These are phyloP conservation scores for Hyphodiscus hymeniophilus DNA, from an alignment of 495 filamentous ascomycete genomes.

Conservation along the genomic window DNA sequence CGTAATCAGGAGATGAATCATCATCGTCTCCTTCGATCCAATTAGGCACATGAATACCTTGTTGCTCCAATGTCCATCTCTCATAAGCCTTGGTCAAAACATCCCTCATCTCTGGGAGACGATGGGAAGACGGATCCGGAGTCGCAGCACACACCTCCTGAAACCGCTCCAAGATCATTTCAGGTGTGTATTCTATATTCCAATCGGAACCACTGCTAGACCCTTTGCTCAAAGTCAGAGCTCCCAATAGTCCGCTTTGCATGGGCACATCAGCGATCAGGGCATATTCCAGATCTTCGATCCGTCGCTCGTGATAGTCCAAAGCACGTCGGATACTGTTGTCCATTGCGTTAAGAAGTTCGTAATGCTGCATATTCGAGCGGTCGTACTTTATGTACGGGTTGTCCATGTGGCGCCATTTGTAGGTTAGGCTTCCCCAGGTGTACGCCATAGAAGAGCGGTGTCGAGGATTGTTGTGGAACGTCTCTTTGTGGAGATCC, in stretches of 20 bases:
- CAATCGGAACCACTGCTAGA: background rate
- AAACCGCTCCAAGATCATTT: conserved; percentile 2
- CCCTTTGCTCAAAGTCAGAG: background rate
- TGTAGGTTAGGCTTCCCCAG: background rate
- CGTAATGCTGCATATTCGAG: background rate
- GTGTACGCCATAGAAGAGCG: background rate
- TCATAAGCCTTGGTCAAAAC: background rate
- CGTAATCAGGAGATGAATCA: conserved; percentile 4
- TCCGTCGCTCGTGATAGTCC: background rate
- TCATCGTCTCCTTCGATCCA: background rate
- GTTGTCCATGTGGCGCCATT: background rate
- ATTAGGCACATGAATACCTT: background rate
- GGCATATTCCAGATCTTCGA: background rate
- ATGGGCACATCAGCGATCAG: background rate
- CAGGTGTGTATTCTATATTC: conserved; percentile 2
- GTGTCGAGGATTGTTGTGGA: background rate
- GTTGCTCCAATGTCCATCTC: background rate
- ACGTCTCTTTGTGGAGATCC: background rate
- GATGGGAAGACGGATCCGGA: background rate
- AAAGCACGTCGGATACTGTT: background rate
- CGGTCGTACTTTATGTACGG: background rate
- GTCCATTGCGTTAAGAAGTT: background rate
- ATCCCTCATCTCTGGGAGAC: background rate
- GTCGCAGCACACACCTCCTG: background rate
- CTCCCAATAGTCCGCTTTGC: too few species aligned